Percentiles rank a stretch among this genome's conserved stretches.
phyloP scores from a whole-genome alignment of 441 rosid genomes.

The Hura crepitans region DNA sequence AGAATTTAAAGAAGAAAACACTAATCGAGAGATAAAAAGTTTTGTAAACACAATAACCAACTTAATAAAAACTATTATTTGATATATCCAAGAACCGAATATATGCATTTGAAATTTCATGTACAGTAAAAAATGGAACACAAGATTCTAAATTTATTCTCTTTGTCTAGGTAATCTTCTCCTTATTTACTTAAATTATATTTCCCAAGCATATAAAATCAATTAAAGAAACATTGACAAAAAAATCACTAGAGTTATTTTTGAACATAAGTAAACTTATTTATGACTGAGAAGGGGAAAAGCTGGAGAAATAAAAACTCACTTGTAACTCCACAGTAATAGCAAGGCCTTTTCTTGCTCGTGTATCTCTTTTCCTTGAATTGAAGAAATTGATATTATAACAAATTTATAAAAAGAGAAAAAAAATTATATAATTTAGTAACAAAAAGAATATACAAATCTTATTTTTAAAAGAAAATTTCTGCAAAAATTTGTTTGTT shows the following conservation, averaged over 20 bases:
- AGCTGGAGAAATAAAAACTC: slow-evolving; percentile 84
- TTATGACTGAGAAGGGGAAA: slow-evolving; percentile 12
- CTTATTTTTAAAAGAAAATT: slow-evolving; percentile 3
- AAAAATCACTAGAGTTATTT: slow-evolving; percentile 11
- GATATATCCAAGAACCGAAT: slow-evolving; percentile 20
- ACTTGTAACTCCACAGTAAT: slow-evolving; percentile 99
- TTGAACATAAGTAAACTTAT: slow-evolving; percentile 7
- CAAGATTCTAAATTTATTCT: slow-evolving; percentile 27
- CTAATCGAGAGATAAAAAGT: slow-evolving; percentile 16
- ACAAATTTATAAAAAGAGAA: slow-evolving; percentile 20
- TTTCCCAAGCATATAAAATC: slow-evolving; percentile 21
- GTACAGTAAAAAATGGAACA: slow-evolving; percentile 30
- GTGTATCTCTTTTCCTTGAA: slow-evolving; percentile 38
- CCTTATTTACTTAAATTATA: slow-evolving; percentile 26
- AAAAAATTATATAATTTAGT: slow-evolving; percentile 20
- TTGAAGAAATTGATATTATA: slow-evolving; percentile 27
- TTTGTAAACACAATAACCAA: slow-evolving; percentile 23
- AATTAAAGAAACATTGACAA: slow-evolving; percentile 12
- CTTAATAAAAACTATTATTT: slow-evolving; percentile 26
- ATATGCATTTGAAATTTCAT: slow-evolving; percentile 26
- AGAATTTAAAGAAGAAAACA: slow-evolving; percentile 27
- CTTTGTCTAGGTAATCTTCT: slow-evolving; percentile 28
- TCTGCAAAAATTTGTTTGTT: slow-evolving; percentile 17
- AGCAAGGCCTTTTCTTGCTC: slow-evolving; percentile 99
- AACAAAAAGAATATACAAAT: slow-evolving; percentile 23